Evolutionary conservation across 139 green algal species (phyloP).

Genomic region (Tetraselmis striata): DNA sequence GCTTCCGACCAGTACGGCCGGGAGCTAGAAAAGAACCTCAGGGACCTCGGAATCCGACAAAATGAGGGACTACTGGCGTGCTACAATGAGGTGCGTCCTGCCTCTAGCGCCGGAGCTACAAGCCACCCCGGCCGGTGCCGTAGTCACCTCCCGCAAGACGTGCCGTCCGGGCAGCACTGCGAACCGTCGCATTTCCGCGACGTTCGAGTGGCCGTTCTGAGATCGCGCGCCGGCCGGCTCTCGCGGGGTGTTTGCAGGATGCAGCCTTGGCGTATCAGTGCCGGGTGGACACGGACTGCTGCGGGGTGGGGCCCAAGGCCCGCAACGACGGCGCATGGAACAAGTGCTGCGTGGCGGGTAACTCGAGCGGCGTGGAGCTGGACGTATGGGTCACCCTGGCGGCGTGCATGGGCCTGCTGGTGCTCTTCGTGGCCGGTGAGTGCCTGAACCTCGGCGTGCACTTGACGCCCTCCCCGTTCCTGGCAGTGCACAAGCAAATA

Average conservation of each 20-base stretch:
- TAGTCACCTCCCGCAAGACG: background rate
- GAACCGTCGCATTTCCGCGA: background rate
- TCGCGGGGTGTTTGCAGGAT: background rate
- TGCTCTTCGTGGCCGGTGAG: background rate
- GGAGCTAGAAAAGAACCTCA: background rate
- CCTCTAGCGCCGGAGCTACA: background rate
- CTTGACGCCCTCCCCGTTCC: too few species aligned
- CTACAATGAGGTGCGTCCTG: background rate
- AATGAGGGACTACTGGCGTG: background rate
- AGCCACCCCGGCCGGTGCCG: background rate
- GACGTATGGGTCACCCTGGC: background rate
- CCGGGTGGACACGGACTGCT: background rate
- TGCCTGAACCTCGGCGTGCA: too few species aligned
- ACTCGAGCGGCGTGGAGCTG: background rate
- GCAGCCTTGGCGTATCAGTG: background rate
- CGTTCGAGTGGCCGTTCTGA: background rate
- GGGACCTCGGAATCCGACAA: background rate
- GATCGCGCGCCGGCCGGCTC: too few species aligned
- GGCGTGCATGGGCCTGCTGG: background rate
- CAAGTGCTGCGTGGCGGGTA: background rate
- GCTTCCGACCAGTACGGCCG: background rate
- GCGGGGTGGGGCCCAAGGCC: background rate
- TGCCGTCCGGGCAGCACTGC: background rate
- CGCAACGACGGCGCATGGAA: background rate
- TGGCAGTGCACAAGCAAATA: too few species aligned